Evolutionary conservation across 2,329 filamentous ascomycete species (phyloP).

Genomic region (Neurospora sp.): DNA sequence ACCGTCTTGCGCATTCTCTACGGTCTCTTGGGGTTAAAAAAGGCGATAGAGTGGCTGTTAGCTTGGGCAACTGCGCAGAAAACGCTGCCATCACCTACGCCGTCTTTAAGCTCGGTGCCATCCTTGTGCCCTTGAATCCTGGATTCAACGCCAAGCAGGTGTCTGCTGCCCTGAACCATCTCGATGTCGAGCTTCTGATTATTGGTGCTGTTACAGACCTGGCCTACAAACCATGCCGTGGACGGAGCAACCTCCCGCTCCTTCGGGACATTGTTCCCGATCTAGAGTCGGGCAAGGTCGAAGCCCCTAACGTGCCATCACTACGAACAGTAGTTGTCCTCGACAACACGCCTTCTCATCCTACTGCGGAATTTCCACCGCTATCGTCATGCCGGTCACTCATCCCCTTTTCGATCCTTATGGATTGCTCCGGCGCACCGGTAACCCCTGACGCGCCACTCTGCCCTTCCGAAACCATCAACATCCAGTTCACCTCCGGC

Average conservation of each 20-base stretch:
- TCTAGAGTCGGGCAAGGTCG: slow-evolving; percentile 23
- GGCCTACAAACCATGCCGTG: slow-evolving; percentile 50
- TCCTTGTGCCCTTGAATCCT: slow-evolving; percentile 89
- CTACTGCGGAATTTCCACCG: slow-evolving; percentile 30
- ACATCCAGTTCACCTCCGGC: slow-evolving; percentile 96
- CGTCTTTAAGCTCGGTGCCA: slow-evolving; percentile 85
- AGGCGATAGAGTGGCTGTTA: slow-evolving; percentile 77
- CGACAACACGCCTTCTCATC: slow-evolving; percentile 57
- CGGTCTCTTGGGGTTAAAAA: slow-evolving; percentile 63
- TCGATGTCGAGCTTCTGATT: slow-evolving; percentile 64
- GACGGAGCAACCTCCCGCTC: slow-evolving; percentile 42
- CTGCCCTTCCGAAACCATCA: slow-evolving; percentile 62
- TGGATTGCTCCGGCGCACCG: slow-evolving; percentile 15
- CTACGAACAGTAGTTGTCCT: slow-evolving; percentile 65
- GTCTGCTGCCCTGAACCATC: slow-evolving; percentile 64
- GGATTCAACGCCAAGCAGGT: slow-evolving; percentile 77
- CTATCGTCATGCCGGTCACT: slow-evolving; percentile 32
- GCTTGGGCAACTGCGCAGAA: slow-evolving; percentile 75
- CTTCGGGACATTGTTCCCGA: slow-evolving; percentile 36
- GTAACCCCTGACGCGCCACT: slow-evolving; percentile 38
- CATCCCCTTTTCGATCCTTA: slow-evolving; percentile 35
- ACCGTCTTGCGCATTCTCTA: slow-evolving; percentile 63
- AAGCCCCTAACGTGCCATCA: slow-evolving; percentile 50
- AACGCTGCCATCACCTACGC: slow-evolving; percentile 82
- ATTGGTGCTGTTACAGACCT: slow-evolving; percentile 84